Evolutionary conservation across 1,284 basidiomycete species (phyloP).

Genomic region (Ganoderma sinense): DNA sequence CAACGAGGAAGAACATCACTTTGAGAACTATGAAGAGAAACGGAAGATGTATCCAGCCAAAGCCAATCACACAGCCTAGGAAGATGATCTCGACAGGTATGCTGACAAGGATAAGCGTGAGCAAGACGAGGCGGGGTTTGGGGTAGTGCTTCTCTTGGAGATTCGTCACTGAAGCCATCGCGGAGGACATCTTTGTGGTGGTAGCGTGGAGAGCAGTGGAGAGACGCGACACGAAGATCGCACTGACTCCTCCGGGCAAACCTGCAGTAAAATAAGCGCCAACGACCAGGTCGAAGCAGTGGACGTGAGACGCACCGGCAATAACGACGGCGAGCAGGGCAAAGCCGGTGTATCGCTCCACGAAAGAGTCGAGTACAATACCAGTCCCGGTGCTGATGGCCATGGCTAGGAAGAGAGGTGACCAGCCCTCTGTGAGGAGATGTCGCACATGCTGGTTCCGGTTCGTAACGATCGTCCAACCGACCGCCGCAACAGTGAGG

Average conservation of each 20-base stretch:
- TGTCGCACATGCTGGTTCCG: slow-evolving; percentile 73
- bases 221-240: slow-evolving; percentile 91
- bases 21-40: slow-evolving; percentile 73
- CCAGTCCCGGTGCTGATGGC: slow-evolving; percentile 91
- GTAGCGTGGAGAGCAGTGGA: slow-evolving; percentile 86
- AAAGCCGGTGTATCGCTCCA: slow-evolving; percentile 87
- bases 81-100: slow-evolving; percentile 83
- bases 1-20: slow-evolving; percentile 74
- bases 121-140: slow-evolving; percentile 60
- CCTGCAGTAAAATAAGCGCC: slow-evolving; percentile 50
- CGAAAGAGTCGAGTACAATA: slow-evolving; percentile 90
- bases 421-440: slow-evolving; percentile 88
- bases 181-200: slow-evolving; percentile 35
- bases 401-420: slow-evolving; percentile 92
- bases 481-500: slow-evolving; percentile 63
- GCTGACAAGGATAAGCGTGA: slow-evolving; percentile 76
- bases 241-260: slow-evolving; percentile 87
- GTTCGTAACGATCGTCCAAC: slow-evolving; percentile 62
- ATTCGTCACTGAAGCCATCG: slow-evolving; percentile 31
- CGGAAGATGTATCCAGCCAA: slow-evolving; percentile 82
- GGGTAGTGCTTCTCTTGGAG: slow-evolving; percentile 43
- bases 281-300: not conserved
- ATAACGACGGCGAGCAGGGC: slow-evolving; percentile 90
- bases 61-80: slow-evolving; percentile 64
- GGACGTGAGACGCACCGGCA: slow-evolving; percentile 65